A percentile compares a stretch with the other conserved stretches of the same genome.
Evolutionary conservation across 306 rosid genomes (phyloP).

Genomic region (Cucumis melo): DNA sequence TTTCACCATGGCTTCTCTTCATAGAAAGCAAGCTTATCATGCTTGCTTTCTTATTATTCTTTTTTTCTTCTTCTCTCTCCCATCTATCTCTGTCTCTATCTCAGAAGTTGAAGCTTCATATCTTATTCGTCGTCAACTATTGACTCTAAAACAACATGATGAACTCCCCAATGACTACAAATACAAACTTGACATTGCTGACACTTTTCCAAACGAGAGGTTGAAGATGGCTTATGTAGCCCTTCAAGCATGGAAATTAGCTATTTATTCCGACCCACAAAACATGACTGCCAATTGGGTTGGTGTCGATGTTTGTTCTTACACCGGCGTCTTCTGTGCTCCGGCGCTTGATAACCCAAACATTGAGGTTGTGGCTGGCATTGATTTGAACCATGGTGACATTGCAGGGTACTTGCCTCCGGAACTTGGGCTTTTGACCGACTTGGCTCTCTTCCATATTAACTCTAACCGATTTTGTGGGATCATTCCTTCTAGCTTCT

Average conservation of each 20-base stretch:
- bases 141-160: background rate
- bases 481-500: background rate
- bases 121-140: background rate
- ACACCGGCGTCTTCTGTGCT: background rate
- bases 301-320: slow-evolving; percentile 1
- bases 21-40: background rate
- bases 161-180: background rate
- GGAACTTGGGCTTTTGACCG: background rate
- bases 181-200: background rate
- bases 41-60: background rate
- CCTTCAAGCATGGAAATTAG: background rate
- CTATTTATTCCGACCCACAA: background rate
- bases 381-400: slow-evolving; percentile 7
- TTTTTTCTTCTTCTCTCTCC: background rate
- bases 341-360: background rate
- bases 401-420: slow-evolving; percentile 7
- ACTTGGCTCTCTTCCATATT: slow-evolving; percentile 2
- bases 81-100: background rate
- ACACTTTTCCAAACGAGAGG: background rate
- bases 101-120: background rate
- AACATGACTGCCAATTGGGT: background rate
- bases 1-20: background rate
- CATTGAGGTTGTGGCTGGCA: background rate
- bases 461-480: slow-evolving; percentile 9
- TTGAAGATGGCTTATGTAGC: background rate